A percentile compares a stretch with the other conserved stretches of the same genome.
Conservation (phyloP, 495 filamentous ascomycete species). For the Terfezia boudieri region DNA sequence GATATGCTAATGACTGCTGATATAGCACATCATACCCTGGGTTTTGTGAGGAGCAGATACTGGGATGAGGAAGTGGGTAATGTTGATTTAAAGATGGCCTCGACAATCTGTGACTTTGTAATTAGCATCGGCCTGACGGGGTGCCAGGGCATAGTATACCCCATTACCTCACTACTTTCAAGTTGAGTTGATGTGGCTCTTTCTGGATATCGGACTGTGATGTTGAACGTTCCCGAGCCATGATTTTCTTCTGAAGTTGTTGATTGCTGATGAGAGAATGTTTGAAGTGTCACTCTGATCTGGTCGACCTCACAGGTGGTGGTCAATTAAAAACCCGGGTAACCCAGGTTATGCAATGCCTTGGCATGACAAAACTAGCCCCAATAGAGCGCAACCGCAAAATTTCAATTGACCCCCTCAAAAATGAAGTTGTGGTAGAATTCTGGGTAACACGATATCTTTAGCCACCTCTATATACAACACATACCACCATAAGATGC, state of each 20-base stretch:
- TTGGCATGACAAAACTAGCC: too few relatives aligned
- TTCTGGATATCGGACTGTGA: slow-evolving; percentile 10
- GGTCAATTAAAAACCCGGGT: too few relatives aligned
- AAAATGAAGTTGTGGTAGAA: too few relatives aligned
- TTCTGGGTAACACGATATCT: too few relatives aligned
- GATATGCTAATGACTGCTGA: slow-evolving; percentile 14
- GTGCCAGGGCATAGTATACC: background rate
- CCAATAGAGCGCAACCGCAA: too few relatives aligned
- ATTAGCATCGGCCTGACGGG: background rate
- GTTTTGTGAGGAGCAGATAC: slow-evolving; percentile 26
- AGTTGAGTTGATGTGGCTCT: slow-evolving; percentile 18
- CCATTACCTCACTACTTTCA: slow-evolving; percentile 29
- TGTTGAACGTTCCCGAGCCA: slow-evolving; percentile 16
- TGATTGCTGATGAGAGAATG: too few relatives aligned
- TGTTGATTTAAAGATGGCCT: slow-evolving; percentile 18
- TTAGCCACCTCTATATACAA: too few relatives aligned
- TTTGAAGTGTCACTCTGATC: too few relatives aligned
- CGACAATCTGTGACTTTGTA: slow-evolving; percentile 19
- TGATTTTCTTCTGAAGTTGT: background rate
- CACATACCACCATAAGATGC: too few relatives aligned
- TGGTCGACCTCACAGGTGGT: too few relatives aligned
- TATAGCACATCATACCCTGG: slow-evolving; percentile 30
- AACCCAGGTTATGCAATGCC: too few relatives aligned
- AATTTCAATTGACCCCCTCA: too few relatives aligned
- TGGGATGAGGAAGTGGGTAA: slow-evolving; percentile 31